Conservation (phyloP, 352 stramenopile genomes). For the Globisporangium nodosum region DNA sequence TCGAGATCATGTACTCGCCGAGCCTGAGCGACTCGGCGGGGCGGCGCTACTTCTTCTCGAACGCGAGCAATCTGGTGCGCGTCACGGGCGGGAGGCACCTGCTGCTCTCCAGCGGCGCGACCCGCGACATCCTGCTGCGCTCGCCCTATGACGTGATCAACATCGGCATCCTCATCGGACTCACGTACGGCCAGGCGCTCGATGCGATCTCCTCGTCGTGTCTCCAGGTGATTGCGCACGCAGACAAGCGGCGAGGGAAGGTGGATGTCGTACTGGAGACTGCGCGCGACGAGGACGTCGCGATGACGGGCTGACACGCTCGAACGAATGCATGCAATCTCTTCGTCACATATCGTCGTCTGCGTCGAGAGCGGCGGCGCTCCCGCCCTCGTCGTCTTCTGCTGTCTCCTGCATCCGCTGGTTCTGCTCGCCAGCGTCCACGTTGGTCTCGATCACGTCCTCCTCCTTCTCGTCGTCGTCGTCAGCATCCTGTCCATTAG, state of each 20-base stretch:
- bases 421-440: neutral
- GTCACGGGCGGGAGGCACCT: conserved; percentile 64
- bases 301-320: conserved; percentile 33
- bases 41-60: conserved; percentile 84
- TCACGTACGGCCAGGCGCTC: conserved; percentile 66
- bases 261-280: conserved; percentile 36
- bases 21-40: conserved; percentile 70
- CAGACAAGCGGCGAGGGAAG: conserved; percentile 45
- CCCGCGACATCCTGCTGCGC: conserved; percentile 68
- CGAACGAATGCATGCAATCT: neutral
- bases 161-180: conserved; percentile 59
- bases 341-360: neutral
- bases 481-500: neutral
- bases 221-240: conserved; percentile 50
- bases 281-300: conserved; percentile 18
- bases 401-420: neutral
- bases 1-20: conserved; percentile 79
- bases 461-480: neutral
- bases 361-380: neutral
- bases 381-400: neutral
- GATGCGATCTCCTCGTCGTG: conserved; percentile 59
- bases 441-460: neutral
- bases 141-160: conserved; percentile 82
- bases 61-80: conserved; percentile 72
- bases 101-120: conserved; percentile 67